Evolutionary conservation across 768 basidiomycete species (phyloP), one percentile per base, ranked within the genome.

Genomic region (Cyclocybe aegerita): DNA sequence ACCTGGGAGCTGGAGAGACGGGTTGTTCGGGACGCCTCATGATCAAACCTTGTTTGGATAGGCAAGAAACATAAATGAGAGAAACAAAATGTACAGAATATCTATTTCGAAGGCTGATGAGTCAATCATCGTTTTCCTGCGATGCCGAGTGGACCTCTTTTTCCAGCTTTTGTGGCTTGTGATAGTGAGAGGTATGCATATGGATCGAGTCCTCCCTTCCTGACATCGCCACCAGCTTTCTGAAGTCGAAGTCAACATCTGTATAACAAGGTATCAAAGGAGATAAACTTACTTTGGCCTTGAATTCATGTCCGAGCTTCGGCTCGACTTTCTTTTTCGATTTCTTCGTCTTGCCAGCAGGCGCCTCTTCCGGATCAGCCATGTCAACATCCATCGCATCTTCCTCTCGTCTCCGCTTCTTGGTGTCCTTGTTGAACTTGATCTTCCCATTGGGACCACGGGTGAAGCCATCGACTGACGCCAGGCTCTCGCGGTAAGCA

Each of bases 401-500:
- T 52, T 77, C 78, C 45, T 84, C 85, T 43, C 88, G 79, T 52
- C 93, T 72, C 50, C 93, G 84, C 68, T 96, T 94, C 70, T 95
- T 98, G 34, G 93, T 98, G 62, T 96, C 88, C 67, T 97, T 98
- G 75, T 97, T 92, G 72, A 98, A 98, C 68, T 93, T 95, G 64
- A 98, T 70, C 47, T 82, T 83, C 4, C 97, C 97, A 54, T 82
- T 84, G 1, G 84, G 74, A 16, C 92, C 90, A 29, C 95, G 83
- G 2, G 81, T 88, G 71, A 93, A 93, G 15, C 95, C 96, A 66
- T 98, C 96, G 16, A 83, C 85, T 5, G 92, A 93, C 7, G 85
- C 85, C 50, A 96, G 62, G 43, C 77, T 82, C 68, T 97, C 92
- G 52, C 77, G 82, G 68, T 97, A 98, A 1, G 93, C 96, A 7